Percentiles rank a stretch among this genome's conserved stretches.
Evolutionary conservation across 2,329 filamentous ascomycete genomes (phyloP).

Genomic region (Diaporthe sp.): DNA sequence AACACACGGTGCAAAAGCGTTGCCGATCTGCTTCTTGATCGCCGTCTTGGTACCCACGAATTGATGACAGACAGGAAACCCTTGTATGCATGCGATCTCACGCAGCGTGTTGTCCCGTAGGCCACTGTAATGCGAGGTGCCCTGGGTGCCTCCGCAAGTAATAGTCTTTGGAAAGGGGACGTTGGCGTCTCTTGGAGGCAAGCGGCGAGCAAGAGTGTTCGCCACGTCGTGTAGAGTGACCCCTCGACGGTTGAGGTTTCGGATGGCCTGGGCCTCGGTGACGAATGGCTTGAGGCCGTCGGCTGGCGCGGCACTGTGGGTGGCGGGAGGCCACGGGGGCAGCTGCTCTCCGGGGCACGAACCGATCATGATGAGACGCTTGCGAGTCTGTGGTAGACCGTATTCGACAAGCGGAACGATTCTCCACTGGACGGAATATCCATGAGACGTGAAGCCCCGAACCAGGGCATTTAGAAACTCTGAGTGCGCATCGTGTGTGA

Average conservation of each 20-base stretch:
- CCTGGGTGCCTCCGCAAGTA: conserved; percentile 71
- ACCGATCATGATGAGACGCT: conserved; percentile 69
- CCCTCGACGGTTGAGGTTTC: conserved; percentile 45
- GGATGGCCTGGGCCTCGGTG: conserved; percentile 59
- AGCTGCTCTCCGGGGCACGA: conserved; percentile 77
- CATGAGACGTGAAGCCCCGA: conserved; percentile 71
- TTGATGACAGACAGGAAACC: conserved; percentile 72
- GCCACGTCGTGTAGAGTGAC: conserved; percentile 55
- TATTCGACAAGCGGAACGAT: conserved; percentile 65
- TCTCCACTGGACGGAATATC: conserved; percentile 79
- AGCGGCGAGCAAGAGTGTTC: conserved; percentile 40
- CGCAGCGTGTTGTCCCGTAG: conserved; percentile 72
- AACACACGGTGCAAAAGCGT: conserved; percentile 78
- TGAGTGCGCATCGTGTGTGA: conserved; percentile 65
- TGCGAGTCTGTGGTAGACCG: conserved; percentile 63
- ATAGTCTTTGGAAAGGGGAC: conserved; percentile 67
- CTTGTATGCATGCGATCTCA: conserved; percentile 79
- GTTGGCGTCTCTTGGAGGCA: conserved; percentile 58
- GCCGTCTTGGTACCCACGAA: conserved; percentile 60
- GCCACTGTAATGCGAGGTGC: conserved; percentile 74
- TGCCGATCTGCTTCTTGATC: conserved; percentile 78
- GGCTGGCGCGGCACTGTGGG: conserved; percentile 59
- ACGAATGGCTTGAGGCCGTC: conserved; percentile 53
- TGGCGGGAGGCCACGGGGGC: conserved; percentile 73
- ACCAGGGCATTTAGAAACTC: conserved; percentile 72